Evolutionary conservation across 2,329 filamentous ascomycete species (phyloP), one percentile per base, ranked within the genome.

Genomic region (Nectriaceae sp.): DNA sequence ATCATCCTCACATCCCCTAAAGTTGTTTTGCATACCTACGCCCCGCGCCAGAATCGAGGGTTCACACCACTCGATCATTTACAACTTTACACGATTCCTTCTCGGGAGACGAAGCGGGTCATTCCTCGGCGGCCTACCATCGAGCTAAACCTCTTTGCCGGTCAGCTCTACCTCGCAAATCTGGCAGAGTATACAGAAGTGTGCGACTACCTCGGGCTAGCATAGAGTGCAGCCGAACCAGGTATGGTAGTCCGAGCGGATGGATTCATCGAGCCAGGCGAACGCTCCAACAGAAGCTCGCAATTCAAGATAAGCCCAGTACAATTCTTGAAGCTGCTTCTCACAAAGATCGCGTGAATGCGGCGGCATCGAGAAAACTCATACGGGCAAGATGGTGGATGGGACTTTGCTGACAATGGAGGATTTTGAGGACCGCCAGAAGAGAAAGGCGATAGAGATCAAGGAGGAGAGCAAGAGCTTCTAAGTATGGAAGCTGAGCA

Each of bases 81-180:
- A n/a, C 38, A 31, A 6, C 44, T 46, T 11, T 40, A 16, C 24
- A 31, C 36, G 4, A 40, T 46, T 6, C 44, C 44, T 21, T 4
- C 16, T 5, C 8, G 15, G 3, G 20, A 20, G 2, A 5, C 22
- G 5, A 15, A 15, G 4, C 35, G 20, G 5, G 11, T n/a, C 3
- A 39, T 40, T 11, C n/a, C 22, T 6, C n/a, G 37, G n/a, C 33
- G 11, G 3, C 4, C 40, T n/a, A 46, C 15, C 0, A 65, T 71
- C 1, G 72, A 79, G 52, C 70, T 89, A 0, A 83, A 85, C 38
- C 65, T 89, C 0, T 88, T 89, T 45, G 73, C 85, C 0, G 85
- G 85, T 0, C 82, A 85, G 53, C 70, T 88, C 0, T 88, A 88
- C 57, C 70, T 88, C 18, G 61, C 60, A 0, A 73, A 70, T 0